Evolutionary conservation across 169 alveolate genomes (phyloP).

Genomic region (Plasmodium yoelii): DNA sequence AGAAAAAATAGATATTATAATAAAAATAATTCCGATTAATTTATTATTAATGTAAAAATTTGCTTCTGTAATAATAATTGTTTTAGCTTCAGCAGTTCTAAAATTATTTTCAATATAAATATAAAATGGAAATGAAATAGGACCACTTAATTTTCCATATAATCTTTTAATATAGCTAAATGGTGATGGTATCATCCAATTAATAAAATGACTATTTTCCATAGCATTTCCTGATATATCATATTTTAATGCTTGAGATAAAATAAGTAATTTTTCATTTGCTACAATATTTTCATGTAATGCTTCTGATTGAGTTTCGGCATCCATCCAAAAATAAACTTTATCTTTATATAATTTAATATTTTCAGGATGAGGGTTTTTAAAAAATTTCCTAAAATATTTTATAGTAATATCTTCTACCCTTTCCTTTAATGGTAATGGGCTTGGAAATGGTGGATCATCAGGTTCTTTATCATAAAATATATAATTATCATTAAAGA

Average conservation of each 20-base stretch:
- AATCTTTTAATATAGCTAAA: constrained; percentile 82
- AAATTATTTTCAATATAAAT: constrained; percentile 76
- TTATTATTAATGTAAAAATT: constrained; percentile 17
- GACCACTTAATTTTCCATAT: constrained; percentile 85
- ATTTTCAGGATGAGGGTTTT: constrained; percentile 14
- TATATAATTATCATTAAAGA: constrained; percentile 79
- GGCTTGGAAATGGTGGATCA: constrained; percentile 43
- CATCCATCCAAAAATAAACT: constrained; percentile 70
- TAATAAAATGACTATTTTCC: constrained; percentile 88
- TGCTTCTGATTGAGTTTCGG: constrained; percentile 12
- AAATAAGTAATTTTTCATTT: constrained; percentile 45
- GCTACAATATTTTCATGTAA: constrained; percentile 57
- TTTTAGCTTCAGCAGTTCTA: constrained; percentile 39
- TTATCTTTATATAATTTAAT: constrained; percentile 25
- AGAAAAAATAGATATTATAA: constrained; percentile 27
- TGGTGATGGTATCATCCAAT: constrained; percentile 89
- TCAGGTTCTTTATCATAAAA: constrained; percentile 72
- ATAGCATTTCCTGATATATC: constrained; percentile 83
- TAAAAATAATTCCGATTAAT: constrained; percentile 44
- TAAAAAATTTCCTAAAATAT: constrained; percentile 59
- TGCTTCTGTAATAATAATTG: constrained; percentile 30
- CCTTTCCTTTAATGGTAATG: constrained; percentile 46
- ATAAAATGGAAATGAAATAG: constrained; percentile 82
- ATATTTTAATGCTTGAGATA: constrained; percentile 74
- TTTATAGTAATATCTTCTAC: constrained; percentile 65